phyloP scores from a whole-genome alignment of 257 asterid genomes.

The Cynanchum wilfordii region DNA sequence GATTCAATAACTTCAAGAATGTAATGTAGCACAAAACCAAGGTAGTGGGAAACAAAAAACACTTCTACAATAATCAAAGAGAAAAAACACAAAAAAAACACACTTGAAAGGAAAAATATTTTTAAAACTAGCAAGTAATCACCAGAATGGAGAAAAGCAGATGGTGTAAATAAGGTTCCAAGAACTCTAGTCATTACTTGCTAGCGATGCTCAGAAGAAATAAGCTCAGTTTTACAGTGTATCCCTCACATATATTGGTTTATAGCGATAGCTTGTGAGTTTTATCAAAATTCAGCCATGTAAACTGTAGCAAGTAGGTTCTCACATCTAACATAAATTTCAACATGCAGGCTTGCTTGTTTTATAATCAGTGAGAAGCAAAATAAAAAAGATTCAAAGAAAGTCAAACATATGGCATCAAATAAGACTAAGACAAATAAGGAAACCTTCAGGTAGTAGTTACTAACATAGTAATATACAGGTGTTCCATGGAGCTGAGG shows the following conservation, averaged over 20 bases:
- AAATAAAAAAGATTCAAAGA: neutral
- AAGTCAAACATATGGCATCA: neutral
- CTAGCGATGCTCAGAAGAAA: neutral
- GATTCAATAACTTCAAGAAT: neutral
- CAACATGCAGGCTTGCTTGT: neutral
- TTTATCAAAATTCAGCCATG: neutral
- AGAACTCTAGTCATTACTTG: neutral
- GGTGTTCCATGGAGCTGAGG: slow-evolving; percentile 67
- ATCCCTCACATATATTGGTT: neutral
- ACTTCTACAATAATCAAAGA: neutral
- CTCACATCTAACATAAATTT: neutral
- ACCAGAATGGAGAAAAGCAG: neutral
- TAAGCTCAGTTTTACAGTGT: neutral
- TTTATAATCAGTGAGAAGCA: neutral
- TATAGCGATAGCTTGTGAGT: neutral
- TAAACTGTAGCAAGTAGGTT: neutral
- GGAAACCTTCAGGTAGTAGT: slow-evolving; percentile 4
- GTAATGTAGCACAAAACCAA: neutral
- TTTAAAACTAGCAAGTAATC: neutral
- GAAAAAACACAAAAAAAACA: neutral
- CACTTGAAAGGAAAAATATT: neutral
- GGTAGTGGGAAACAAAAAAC: too few relatives aligned
- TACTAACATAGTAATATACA: slow-evolving; percentile 64
- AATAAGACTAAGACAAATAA: neutral
- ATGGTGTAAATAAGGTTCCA: neutral